These are phyloP conservation scores for Tephrocybe sp. DNA, from an alignment of 768 basidiomycete species.

Conservation along the genomic window DNA sequence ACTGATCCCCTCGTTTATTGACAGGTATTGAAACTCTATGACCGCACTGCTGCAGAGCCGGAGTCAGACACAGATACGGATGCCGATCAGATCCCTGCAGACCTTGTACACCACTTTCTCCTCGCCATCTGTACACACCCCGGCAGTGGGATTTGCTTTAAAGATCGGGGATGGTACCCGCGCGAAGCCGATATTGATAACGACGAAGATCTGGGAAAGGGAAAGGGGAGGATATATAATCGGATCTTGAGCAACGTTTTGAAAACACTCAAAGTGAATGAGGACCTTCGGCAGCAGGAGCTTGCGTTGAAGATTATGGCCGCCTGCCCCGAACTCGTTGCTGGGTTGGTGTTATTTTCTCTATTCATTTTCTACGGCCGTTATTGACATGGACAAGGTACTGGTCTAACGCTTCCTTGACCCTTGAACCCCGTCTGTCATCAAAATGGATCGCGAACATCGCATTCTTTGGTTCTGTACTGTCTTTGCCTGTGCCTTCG, in stretches of 20 bases:
- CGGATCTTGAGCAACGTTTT: conserved; percentile 78
- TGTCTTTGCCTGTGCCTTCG: conserved; percentile 72
- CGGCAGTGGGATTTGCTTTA: conserved; percentile 84
- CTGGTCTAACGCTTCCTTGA: conserved; percentile 65
- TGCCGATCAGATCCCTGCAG: conserved; percentile 63
- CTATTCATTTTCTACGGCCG: not conserved
- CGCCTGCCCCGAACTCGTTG: conserved; percentile 83
- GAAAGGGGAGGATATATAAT: conserved; percentile 64
- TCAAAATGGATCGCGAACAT: conserved; percentile 92
- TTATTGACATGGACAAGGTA: conserved; percentile 45
- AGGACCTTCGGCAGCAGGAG: conserved; percentile 83
- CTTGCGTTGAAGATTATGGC: conserved; percentile 76
- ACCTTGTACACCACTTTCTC: conserved; percentile 85
- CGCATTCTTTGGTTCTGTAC: conserved; percentile 72
- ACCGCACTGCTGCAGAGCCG: conserved; percentile 49
- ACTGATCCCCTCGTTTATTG: too few relatives aligned
- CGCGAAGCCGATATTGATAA: conserved; percentile 53
- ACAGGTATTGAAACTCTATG: conserved; percentile 75
- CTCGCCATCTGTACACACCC: conserved; percentile 80
- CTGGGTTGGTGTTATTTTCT: conserved; percentile 49
- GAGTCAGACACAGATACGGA: too few relatives aligned
- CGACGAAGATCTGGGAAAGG: conserved; percentile 38
- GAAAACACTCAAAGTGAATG: conserved; percentile 78
- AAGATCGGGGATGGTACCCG: conserved; percentile 88
- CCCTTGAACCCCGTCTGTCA: conserved; percentile 82